Conservation (phyloP, 345 rosid genomes). For the Bruguiera parviflora region DNA sequence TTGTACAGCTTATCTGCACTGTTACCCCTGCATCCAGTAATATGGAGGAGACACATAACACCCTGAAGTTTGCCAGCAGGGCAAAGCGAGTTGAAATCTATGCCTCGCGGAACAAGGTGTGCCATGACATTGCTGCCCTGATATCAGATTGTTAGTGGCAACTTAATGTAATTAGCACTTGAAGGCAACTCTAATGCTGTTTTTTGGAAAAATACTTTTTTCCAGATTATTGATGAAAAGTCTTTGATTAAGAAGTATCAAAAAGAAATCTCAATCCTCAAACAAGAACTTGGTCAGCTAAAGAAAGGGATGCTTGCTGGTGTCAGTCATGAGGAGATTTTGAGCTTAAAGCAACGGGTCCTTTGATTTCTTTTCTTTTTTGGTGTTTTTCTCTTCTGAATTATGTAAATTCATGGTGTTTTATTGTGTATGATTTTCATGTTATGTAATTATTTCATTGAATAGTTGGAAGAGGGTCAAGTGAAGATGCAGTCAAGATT, state of each 20-base stretch:
- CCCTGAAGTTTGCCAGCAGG: slow-evolving; percentile 95
- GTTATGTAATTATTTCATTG: slow-evolving; percentile 4
- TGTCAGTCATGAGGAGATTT: slow-evolving; percentile 88
- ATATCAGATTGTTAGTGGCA: neutral
- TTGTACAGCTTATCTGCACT: slow-evolving; percentile 88
- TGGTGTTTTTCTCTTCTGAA: neutral
- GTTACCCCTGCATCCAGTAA: slow-evolving; percentile 98
- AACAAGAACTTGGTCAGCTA: slow-evolving; percentile 85
- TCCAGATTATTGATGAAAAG: slow-evolving; percentile 96
- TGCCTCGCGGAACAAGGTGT: slow-evolving; percentile 96
- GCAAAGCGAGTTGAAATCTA: slow-evolving; percentile 95
- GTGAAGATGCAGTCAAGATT: slow-evolving; percentile 98
- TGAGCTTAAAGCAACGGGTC: slow-evolving; percentile 91
- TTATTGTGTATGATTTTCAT: neutral
- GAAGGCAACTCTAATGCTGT: slow-evolving; percentile 16
- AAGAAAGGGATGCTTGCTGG: slow-evolving; percentile 81
- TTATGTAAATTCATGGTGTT: neutral
- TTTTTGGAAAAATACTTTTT: slow-evolving; percentile 19
- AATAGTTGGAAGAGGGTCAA: slow-evolving; percentile 97
- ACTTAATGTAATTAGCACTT: neutral
- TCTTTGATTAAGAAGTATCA: slow-evolving; percentile 97
- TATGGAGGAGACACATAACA: slow-evolving; percentile 97
- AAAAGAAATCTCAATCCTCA: slow-evolving; percentile 88
- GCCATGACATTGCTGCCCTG: slow-evolving; percentile 13
- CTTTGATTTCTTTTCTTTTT: neutral